Evolutionary conservation across 352 stramenopile species (phyloP), one percentile per base, ranked within the genome.

Genomic region (Halophytophthora batemanensis): DNA sequence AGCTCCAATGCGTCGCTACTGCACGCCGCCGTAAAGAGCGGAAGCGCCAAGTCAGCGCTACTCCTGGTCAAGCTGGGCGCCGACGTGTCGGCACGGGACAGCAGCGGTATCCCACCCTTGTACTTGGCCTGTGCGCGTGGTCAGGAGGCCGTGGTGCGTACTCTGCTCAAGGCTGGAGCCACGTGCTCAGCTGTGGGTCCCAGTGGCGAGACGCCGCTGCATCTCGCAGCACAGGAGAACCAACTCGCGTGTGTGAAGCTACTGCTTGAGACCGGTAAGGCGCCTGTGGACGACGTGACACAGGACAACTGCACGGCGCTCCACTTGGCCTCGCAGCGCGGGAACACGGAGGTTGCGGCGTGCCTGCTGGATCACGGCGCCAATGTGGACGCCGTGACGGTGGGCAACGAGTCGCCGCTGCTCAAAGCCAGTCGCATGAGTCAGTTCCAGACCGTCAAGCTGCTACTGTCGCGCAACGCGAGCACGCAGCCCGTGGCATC

Each of bases 351-450:
- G 8, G 78, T 93, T 4, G 82, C 64, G 35, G 68, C 74, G 37
- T 86, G 64, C 33, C 66, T 93, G 17, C 59, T 93, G 15, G 70
- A 85, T 33, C 70, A 84, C 34, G 82, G 82, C 53, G 82, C 82
- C 34, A 49, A 90, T 41, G 64, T 91, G 42, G 71, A 90, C 57
- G 76, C 76, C 2, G 55, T 74, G 43, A 93, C 79, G 2, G 54
- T 73, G 14, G 62, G 57, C 36, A 77, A 81, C 46, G 82, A 90
- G 64, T 88, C 82, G 21, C 66, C 80, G 44, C 59, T 91, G 41
- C 61, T 91, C 35, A 93, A 93, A 56, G 82, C 82, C 22, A 89
- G 71, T 48, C 82, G 82, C 55, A 90, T 93, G 79, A 86, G 75
- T 46, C 80, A 93, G 50, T 71, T 82, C 53, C 60, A 86, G 55